Evolutionary conservation across 192 early-diverging fungal species (phyloP), one percentile per base, ranked within the genome.

Genomic region (Lobosporangium transversale): DNA sequence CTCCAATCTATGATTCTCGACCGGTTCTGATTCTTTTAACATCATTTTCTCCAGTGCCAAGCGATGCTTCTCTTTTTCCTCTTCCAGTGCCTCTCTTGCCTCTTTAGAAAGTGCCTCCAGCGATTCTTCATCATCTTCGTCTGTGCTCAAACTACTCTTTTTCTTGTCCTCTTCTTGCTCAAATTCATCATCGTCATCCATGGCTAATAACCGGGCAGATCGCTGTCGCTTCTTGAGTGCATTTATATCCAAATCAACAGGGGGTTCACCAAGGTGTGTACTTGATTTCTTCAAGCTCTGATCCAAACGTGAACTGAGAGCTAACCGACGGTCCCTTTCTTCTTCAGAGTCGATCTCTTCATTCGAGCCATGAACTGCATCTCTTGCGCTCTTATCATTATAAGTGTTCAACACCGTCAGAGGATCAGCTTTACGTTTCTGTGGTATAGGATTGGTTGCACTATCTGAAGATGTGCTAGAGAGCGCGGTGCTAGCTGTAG

Each of bases 41-140:
- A 76, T 76, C 73, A 76, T 76, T 14, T 76, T 67, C 48, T 76
- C 73, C 35, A 76, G 30, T 18, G 63, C 64, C 54, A 62, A 26
- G 0, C 59, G 64, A 8, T 76, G 73, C 2, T 53, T 56, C 12
- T 76, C 65, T 43, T 76, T 76, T 14, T 76, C 73, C 47, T 56
- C 52, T 15, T 67, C 54, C 14, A 62, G 54, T 18, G 64, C 71
- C 15, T 32, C 37, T 47, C 51, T 37, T 6, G 62, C 63, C 30
- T 75, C 63, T 52, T 61, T 75, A 18, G 63, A 56, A 57, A 75
- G 24, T 32, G 23, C 31, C 24, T 42, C 49, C 15, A 66, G 10
- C 4, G 51, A 36, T 21, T 60, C 62, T 26, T 66, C 62, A 27
- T 75, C 42, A 2, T 47, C 45, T 1, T 53, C 42, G 9, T 48